Conservation (phyloP, 176 grass and related monocot genomes). For the Aegilops umbellulata region DNA sequence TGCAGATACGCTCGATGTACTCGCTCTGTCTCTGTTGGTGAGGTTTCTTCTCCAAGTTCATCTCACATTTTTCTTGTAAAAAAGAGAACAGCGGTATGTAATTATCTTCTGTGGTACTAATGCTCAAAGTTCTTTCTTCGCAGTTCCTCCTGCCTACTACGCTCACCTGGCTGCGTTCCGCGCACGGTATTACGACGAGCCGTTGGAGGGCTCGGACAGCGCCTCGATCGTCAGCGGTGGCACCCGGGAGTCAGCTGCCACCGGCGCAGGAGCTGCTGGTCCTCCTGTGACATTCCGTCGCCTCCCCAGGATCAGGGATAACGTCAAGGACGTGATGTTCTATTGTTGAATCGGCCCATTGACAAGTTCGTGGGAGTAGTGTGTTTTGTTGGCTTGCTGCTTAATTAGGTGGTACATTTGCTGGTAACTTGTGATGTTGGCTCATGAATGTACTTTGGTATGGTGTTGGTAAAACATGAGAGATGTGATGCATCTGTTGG, state of each 20-base stretch:
- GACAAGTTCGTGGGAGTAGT: neutral
- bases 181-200: conserved; percentile 58
- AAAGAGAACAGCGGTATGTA: neutral
- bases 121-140: neutral
- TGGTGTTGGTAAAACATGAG: neutral
- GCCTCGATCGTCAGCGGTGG: neutral
- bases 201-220: conserved; percentile 28
- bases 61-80: neutral
- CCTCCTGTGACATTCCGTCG: conserved; percentile 11
- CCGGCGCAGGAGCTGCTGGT: neutral
- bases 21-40: conserved; percentile 74
- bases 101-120: neutral
- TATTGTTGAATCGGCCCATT: conserved; percentile 44
- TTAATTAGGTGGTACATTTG: neutral
- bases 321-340: conserved; percentile 74
- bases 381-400: neutral
- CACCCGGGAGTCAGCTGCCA: neutral
- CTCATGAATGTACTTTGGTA: neutral
- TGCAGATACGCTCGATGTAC: conserved; percentile 87
- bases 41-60: neutral
- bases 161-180: conserved; percentile 78
- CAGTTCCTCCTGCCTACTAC: conserved; percentile 85
- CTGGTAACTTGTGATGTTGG: neutral
- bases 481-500: neutral
- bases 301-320: conserved; percentile 57